Conservation (phyloP, 1,284 basidiomycete species). For the Ceratobasidium sp. region DNA sequence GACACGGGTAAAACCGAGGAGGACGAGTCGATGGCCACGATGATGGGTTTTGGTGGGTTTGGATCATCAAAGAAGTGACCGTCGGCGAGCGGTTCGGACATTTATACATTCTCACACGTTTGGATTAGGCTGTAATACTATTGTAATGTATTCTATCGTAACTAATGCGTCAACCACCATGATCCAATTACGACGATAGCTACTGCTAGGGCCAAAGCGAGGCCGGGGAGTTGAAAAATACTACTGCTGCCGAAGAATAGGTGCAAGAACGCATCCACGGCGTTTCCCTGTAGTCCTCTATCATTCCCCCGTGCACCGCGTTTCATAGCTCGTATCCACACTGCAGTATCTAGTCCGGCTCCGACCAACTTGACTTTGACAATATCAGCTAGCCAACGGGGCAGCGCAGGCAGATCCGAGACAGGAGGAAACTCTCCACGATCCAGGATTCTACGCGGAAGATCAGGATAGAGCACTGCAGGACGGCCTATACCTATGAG, state of each 20-base stretch:
- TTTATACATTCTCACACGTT: constrained; percentile 9
- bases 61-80: constrained; percentile 77
- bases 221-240: constrained; percentile 14
- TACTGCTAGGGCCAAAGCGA: constrained; percentile 17
- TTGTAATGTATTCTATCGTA: constrained; percentile 4
- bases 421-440: constrained; percentile 8
- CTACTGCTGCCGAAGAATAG: constrained; percentile 39
- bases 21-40: constrained; percentile 66
- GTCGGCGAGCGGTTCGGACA: not conserved
- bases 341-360: constrained; percentile 27
- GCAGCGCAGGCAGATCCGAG: constrained; percentile 3
- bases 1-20: constrained; percentile 59
- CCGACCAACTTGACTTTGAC: constrained; percentile 26
- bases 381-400: constrained; percentile 14
- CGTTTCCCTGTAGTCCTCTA: constrained; percentile 23
- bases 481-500: constrained; percentile 79
- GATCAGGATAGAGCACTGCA: constrained; percentile 67
- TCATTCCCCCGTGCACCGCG: constrained; percentile 12
- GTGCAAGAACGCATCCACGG: constrained; percentile 38
- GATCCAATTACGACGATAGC: not conserved
- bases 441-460: constrained; percentile 53
- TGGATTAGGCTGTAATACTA: constrained; percentile 18
- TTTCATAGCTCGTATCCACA: constrained; percentile 35
- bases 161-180: not conserved
- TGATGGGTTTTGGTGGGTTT: constrained; percentile 96